phyloP scores from a whole-genome alignment of 495 filamentous ascomycete species.

The Cladorrhinum samala region DNA sequence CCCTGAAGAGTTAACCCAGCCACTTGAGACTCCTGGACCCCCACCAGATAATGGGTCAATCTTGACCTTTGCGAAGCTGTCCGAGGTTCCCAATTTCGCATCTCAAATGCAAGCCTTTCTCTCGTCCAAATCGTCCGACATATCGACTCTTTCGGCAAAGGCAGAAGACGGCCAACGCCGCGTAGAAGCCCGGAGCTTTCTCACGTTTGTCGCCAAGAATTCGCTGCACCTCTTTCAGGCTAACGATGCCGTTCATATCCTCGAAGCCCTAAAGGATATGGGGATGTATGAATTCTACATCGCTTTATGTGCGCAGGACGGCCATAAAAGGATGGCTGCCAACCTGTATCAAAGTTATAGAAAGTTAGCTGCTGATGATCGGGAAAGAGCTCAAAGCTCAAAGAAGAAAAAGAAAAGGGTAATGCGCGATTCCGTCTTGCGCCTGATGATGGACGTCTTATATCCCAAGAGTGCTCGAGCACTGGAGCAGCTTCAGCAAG shows the following conservation, averaged over 20 bases:
- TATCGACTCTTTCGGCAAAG: not conserved
- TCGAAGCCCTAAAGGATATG: conserved; percentile 22
- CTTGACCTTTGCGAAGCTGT: not conserved
- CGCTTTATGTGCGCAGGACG: conserved; percentile 5
- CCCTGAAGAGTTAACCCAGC: not conserved
- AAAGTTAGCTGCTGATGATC: conserved; percentile 17
- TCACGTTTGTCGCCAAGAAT: conserved; percentile 12
- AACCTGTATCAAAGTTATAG: conserved; percentile 34
- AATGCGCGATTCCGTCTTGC: conserved; percentile 9
- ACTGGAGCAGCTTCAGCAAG: conserved; percentile 47
- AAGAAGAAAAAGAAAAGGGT: not conserved
- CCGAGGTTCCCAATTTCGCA: not conserved
- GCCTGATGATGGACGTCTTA: conserved; percentile 27
- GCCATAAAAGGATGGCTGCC: conserved; percentile 18
- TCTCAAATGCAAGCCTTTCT: not conserved
- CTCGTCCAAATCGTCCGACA: not conserved
- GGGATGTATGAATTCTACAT: conserved; percentile 28
- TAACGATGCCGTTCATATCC: conserved; percentile 18
- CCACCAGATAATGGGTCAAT: not conserved
- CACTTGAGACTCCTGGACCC: not conserved
- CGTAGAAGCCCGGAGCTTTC: conserved; percentile 6
- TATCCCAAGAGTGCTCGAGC: conserved; percentile 33
- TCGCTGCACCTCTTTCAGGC: conserved; percentile 16
- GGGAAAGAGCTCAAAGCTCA: not conserved
- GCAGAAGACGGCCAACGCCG: not conserved